These are phyloP conservation scores for Mycena galericulata DNA, from an alignment of 768 basidiomycete species.

Conservation along the genomic window DNA sequence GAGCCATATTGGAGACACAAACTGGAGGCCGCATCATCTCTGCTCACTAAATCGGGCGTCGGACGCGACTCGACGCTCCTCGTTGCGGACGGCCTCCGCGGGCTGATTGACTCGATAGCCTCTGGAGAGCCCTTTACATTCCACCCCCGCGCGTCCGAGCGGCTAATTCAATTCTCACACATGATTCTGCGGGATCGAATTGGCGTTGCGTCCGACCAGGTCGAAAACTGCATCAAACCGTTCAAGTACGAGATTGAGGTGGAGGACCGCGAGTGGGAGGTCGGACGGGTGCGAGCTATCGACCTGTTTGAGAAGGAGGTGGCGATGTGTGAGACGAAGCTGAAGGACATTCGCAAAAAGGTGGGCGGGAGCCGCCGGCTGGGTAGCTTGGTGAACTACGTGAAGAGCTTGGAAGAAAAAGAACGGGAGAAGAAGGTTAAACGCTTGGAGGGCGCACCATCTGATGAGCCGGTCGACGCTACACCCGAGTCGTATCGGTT, in stretches of 20 bases:
- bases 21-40: slow-evolving; percentile 91
- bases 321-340: slow-evolving; percentile 84
- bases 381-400: slow-evolving; percentile 81
- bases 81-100: slow-evolving; percentile 92
- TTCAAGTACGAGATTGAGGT: slow-evolving; percentile 99
- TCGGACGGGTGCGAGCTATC: slow-evolving; percentile 80
- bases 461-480: slow-evolving; percentile 48
- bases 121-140: slow-evolving; percentile 90
- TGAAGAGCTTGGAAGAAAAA: slow-evolving; percentile 83
- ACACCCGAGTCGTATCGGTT: slow-evolving; percentile 87
- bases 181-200: slow-evolving; percentile 93
- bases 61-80: slow-evolving; percentile 94
- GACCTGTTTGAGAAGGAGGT: slow-evolving; percentile 89
- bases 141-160: slow-evolving; percentile 90
- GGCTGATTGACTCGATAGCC: slow-evolving; percentile 91
- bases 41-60: slow-evolving; percentile 95
- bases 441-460: slow-evolving; percentile 54
- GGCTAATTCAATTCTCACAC: slow-evolving; percentile 93
- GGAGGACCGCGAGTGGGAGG: slow-evolving; percentile 92
- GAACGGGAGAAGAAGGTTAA: slow-evolving; percentile 72
- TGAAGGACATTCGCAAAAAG: slow-evolving; percentile 87
- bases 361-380: slow-evolving; percentile 90
- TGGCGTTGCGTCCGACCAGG: slow-evolving; percentile 95
- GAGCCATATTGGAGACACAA: slow-evolving; percentile 97
- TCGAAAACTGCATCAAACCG: slow-evolving; percentile 99